Conservation (phyloP, 2,329 filamentous ascomycete genomes). For the Huntiella decipiens region DNA sequence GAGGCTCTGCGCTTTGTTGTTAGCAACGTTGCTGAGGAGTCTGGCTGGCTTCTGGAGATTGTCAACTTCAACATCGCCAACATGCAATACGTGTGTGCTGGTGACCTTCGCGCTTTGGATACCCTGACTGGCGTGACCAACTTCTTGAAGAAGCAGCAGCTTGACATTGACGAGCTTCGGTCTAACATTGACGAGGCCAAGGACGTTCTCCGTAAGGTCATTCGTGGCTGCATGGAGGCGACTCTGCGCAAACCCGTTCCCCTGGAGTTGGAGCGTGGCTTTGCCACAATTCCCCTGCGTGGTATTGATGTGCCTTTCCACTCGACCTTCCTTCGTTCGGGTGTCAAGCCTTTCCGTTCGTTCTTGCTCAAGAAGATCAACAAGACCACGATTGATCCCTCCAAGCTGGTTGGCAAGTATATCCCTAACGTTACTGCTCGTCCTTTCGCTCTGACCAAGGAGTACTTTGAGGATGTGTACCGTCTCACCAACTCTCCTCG, state of each 20-base stretch:
- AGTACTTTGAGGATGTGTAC: slow-evolving; percentile 99
- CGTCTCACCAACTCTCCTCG: slow-evolving; percentile 67
- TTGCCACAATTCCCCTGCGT: slow-evolving; percentile 88
- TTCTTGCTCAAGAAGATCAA: slow-evolving; percentile 99
- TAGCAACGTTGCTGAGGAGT: slow-evolving; percentile 83
- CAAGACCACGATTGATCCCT: slow-evolving; percentile 94
- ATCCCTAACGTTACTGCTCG: slow-evolving; percentile 96
- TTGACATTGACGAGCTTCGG: slow-evolving; percentile 88
- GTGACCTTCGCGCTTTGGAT: slow-evolving; percentile 52
- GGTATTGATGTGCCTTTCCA: slow-evolving; percentile 99
- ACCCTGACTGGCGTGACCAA: slow-evolving; percentile 68
- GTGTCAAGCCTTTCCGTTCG: slow-evolving; percentile 95
- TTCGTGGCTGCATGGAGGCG: slow-evolving; percentile 68
- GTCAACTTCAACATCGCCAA: slow-evolving; percentile 85
- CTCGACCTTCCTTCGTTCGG: slow-evolving; percentile 90
- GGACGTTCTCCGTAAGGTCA: slow-evolving; percentile 74
- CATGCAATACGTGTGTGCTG: slow-evolving; percentile 56
- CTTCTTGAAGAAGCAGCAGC: slow-evolving; percentile 89
- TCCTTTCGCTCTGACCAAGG: slow-evolving; percentile 89
- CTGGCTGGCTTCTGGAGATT: slow-evolving; percentile 91
- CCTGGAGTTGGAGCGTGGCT: slow-evolving; percentile 79
- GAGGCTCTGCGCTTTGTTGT: slow-evolving; percentile 93
- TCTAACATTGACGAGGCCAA: slow-evolving; percentile 83
- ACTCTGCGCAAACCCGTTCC: slow-evolving; percentile 79
- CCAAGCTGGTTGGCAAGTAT: slow-evolving; percentile 94